Conservation (phyloP, 208 protist genomes). For the Trypanosoma lewisi region DNA sequence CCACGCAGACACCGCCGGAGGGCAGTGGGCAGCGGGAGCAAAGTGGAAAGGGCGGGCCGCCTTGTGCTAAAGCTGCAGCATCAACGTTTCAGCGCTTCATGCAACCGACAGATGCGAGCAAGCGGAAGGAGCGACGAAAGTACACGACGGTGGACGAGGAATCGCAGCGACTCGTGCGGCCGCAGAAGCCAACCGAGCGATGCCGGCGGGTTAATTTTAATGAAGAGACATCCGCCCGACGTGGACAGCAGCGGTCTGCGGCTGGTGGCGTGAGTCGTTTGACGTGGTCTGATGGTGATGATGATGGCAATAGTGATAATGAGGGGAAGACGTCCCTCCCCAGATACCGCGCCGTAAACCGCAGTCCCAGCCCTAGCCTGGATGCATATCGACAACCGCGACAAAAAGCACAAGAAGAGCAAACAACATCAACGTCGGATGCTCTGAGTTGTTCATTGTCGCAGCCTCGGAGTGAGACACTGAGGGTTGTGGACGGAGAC, state of each 20-base stretch:
- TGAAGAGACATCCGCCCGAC: constrained; percentile 9
- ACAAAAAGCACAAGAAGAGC: not conserved
- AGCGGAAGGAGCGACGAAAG: constrained; percentile 23
- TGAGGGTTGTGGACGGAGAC: no score
- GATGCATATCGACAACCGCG: not conserved
- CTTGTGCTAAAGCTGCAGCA: not conserved
- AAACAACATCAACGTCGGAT: not conserved
- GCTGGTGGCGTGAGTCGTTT: not conserved
- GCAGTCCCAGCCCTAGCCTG: not conserved
- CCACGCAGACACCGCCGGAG: constrained; percentile 20
- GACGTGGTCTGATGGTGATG: constrained; percentile 29
- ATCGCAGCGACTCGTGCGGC: constrained; percentile 15
- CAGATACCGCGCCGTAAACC: not conserved
- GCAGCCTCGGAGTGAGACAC: no score
- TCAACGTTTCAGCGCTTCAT: constrained; percentile 24
- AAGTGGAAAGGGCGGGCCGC: no score
- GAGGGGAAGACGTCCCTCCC: not conserved
- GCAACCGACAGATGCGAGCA: constrained; percentile 26
- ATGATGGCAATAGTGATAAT: constrained; percentile 1
- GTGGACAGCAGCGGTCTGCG: constrained; percentile 17
- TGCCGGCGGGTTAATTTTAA: not conserved
- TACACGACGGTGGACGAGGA: not conserved
- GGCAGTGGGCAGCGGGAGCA: not conserved
- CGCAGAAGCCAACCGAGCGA: not conserved
- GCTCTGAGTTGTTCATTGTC: not conserved